Evolutionary conservation across 2,329 filamentous ascomycete species (phyloP), one percentile per base, ranked within the genome.

Genomic region (Phoma sp.): DNA sequence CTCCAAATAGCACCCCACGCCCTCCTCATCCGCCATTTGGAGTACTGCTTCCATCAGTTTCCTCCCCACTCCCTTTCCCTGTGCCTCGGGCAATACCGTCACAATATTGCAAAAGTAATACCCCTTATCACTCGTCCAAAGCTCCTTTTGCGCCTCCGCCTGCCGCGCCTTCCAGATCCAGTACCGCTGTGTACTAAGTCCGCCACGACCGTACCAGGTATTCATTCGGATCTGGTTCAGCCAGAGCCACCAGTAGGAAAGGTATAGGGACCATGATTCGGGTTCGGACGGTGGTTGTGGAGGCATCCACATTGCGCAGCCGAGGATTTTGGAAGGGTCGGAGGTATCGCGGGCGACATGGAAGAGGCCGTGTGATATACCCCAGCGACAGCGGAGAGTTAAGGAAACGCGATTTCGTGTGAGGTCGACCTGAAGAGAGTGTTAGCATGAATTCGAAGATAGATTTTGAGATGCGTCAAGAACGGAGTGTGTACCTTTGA

Each of bases 41-140:
- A 87, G 85, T 6, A 91, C 86, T 36, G 80, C 78, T 61, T 85
- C 78, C 75, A 91, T 87, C 62, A 91, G 73, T 57, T 80, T 78
- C 55, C 83, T 84, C 0, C 88, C 89, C 2, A 91, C 82, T 0
- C 88, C 88, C 63, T 81, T 83, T 0, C 87, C 87, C 68, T 91
- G 88, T 26, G 81, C 81, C 42, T 85, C 81, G 0, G 87, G 86
- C 14, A 84, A 71, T 1, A 91, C 88, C 0, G 88, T 87, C 64
- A 91, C 84, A 56, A 91, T 89, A 65, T 91, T 92, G 60, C 89
- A 87, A 61, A 91, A 91, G 66, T 90, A 91, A 66, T 91, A 91
- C 0, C 89, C 89, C 5, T 81, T 77, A 0, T 82, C 79, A 51
- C 89, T 86, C 0, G 77, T 84, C 88, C 88, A 91, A 3, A 90